Base-by-base conservation (phyloP, 2,329 filamentous ascomycete genomes). In the Helicocarpus griseus region DNA sequence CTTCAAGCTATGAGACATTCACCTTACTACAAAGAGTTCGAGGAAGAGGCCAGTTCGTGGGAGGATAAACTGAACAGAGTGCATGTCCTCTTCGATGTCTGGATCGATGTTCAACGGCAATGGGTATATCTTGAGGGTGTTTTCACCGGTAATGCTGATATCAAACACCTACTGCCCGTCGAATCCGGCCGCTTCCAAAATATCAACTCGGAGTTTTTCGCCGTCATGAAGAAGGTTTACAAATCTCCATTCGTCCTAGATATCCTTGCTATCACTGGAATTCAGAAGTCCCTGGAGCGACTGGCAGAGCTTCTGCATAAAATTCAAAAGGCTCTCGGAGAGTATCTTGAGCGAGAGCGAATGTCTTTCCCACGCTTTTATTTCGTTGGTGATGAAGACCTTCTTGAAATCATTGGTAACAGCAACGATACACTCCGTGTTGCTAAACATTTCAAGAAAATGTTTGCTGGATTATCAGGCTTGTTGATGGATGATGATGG, bases 71-170 rank as follows among this genome's bases (percentile, higher is more conserved):
- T 99, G 24, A 99, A 97, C 68, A 83, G 93, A 43, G 89, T 98
- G 2, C 93, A 98, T 65, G 89, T 98, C 14, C 79, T 98, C 8
- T 98, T 99, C 63, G 93, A 99, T 67, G 90, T 98, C 14, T 99
- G 94, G 94, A 98, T 98, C 61, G 94, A 98, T 70, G 94, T 99
- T n/a, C 93, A 99, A 69, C 86, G 94, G 55, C 93, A 98, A 72
- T 99, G 93, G 93, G 93, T 98, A 6, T 99, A 99, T 67, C 81
- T 99, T 4, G 94, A 99, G 71, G 93, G 93, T 58, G 93, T 99
- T 31, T 99, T 99, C 66, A 96, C 91, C 1, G 93, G 93, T 53
- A 99, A 98, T 65, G 91, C 89, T 36, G 93, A 99, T 64, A 98
- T 99, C 76, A 98, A 97, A 72, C 91, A 97, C 67, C 77, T 99